Conservation (phyloP, 202 grass and related monocot genomes). For the Digitaria exilis region DNA sequence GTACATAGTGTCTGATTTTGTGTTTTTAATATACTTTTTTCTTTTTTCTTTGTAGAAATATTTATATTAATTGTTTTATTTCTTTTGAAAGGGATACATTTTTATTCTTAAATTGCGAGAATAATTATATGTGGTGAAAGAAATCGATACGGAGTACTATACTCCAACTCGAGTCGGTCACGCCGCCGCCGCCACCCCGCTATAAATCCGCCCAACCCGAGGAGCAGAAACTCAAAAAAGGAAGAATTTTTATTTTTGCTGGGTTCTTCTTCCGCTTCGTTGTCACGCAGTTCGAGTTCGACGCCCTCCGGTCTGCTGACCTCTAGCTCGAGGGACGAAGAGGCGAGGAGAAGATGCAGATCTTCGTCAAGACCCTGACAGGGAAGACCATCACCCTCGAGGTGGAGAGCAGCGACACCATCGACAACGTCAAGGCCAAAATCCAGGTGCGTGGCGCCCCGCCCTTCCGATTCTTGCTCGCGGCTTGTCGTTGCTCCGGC, state of each 20-base stretch:
- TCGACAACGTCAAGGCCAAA: slow-evolving; percentile 87
- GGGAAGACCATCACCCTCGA: slow-evolving; percentile 92
- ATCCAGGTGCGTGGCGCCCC: slow-evolving; percentile 56
- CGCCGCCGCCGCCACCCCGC: background rate
- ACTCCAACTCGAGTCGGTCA: background rate
- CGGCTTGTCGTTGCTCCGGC: background rate
- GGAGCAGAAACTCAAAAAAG: background rate
- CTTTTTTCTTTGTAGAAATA: background rate
- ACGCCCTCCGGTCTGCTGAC: background rate
- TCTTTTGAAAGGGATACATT: too few species aligned
- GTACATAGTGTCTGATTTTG: too few species aligned
- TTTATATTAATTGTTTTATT: background rate
- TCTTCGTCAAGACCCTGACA: slow-evolving; percentile 90
- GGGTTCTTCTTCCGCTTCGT: slow-evolving; percentile 20
- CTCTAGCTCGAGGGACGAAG: background rate
- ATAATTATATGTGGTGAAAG: background rate
- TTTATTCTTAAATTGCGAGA: background rate
- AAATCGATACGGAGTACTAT: background rate
- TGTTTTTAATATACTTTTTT: too few species aligned
- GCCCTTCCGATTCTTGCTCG: background rate
- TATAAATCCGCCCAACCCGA: slow-evolving; percentile 33
- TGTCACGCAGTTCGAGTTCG: slow-evolving; percentile 32
- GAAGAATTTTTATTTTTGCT: background rate
- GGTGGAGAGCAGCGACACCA: slow-evolving; percentile 92
- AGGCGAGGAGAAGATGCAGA: slow-evolving; percentile 72